Evolutionary conservation across 2,329 filamentous ascomycete genomes (phyloP).

Genomic region (Pseudogymnoascus sp.): DNA sequence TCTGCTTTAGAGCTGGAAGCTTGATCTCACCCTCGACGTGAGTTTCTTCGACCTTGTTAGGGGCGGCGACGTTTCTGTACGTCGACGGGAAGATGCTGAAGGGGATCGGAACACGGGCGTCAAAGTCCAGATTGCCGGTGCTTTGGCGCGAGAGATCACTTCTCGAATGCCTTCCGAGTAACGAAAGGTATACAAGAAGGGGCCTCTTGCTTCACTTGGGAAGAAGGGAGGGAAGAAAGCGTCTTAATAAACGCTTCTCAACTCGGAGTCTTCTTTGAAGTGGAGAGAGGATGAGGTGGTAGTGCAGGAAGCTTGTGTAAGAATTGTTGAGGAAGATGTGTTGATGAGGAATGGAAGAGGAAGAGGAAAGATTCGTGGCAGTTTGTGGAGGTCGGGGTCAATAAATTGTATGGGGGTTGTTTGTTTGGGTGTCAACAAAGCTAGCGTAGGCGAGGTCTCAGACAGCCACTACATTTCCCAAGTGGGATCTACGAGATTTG

Average conservation of each 20-base stretch:
- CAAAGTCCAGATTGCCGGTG: slow-evolving; percentile 99
- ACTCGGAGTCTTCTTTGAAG: slow-evolving; percentile 14
- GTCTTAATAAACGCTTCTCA: slow-evolving; percentile 26
- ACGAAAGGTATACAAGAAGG: slow-evolving; percentile 64
- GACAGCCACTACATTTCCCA: slow-evolving; percentile 5
- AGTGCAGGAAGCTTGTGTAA: not conserved
- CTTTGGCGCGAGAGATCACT: slow-evolving; percentile 56
- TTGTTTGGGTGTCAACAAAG: slow-evolving; percentile 11
- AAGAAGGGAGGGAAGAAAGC: slow-evolving; percentile 35
- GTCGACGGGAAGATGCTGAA: slow-evolving; percentile 99
- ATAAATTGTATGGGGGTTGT: slow-evolving; percentile 9
- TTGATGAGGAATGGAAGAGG: slow-evolving; percentile 9
- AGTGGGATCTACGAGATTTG: slow-evolving; percentile 5
- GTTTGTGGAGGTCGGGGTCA: slow-evolving; percentile 8
- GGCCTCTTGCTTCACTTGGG: slow-evolving; percentile 56
- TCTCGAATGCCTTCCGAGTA: slow-evolving; percentile 59
- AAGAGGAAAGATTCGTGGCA: slow-evolving; percentile 11
- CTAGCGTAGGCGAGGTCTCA: slow-evolving; percentile 9
- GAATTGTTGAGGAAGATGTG: slow-evolving; percentile 9
- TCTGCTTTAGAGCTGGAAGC: slow-evolving; percentile 54
- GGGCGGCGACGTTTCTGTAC: slow-evolving; percentile 68
- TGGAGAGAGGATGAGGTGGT: slow-evolving; percentile 10
- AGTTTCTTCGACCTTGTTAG: slow-evolving; percentile 55
- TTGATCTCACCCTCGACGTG: slow-evolving; percentile 87
- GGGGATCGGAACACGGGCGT: slow-evolving; percentile 97